Percentiles rank a stretch among this genome's conserved stretches.
phyloP scores from a whole-genome alignment of 768 basidiomycete genomes.

The Termitomyces sp. region DNA sequence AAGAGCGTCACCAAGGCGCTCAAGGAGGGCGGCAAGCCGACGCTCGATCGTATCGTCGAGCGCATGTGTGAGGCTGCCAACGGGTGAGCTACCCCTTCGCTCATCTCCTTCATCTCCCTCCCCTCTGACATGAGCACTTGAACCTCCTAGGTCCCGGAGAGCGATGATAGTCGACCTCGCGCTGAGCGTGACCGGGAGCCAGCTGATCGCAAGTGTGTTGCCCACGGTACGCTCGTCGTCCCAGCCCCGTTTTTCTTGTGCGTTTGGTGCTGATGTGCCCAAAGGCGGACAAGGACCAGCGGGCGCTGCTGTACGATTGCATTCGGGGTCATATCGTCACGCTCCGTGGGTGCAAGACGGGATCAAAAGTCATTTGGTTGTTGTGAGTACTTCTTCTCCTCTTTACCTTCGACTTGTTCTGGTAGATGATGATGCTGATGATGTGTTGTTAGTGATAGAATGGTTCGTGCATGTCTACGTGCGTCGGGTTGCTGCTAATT shows the following conservation, averaged over 20 bases:
- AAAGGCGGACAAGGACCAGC: slow-evolving; percentile 85
- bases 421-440: not conserved
- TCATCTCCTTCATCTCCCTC: not conserved
- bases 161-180: slow-evolving; percentile 88
- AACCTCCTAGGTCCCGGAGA: slow-evolving; percentile 49
- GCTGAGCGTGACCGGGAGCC: slow-evolving; percentile 80
- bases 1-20: slow-evolving; percentile 86
- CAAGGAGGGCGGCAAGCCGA: slow-evolving; percentile 80
- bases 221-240: slow-evolving; percentile 37
- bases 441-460: not conserved
- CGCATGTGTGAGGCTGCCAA: slow-evolving; percentile 87
- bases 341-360: slow-evolving; percentile 90
- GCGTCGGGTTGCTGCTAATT: not conserved
- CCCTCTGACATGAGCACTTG: not conserved
- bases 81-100: slow-evolving; percentile 44
- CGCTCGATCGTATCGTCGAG: slow-evolving; percentile 69
- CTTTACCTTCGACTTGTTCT: not conserved
- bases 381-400: slow-evolving; percentile 43
- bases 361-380: slow-evolving; percentile 90
- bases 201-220: slow-evolving; percentile 78
- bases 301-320: slow-evolving; percentile 78
- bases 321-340: slow-evolving; percentile 88
- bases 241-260: not conserved
- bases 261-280: not conserved
- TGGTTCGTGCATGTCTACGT: not conserved